Evolutionary conservation across 169 alveolate genomes (phyloP), one percentile per base, ranked within the genome.

Genomic region (Plasmodium fragile): DNA sequence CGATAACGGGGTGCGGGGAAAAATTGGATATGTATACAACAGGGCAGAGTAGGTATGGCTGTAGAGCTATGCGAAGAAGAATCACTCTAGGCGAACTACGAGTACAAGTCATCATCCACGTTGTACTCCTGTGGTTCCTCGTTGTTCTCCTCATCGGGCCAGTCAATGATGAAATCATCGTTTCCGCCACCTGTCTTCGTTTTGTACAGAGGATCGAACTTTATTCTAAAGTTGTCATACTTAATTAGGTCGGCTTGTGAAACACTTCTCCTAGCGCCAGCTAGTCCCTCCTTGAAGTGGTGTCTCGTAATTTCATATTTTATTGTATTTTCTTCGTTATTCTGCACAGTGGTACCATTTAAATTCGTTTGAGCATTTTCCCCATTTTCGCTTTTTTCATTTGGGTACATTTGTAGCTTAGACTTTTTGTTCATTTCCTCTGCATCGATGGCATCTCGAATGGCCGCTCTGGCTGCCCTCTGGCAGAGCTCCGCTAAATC

Each of bases 381-480:
- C 77, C 83, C 59, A 81, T 95, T 97, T 95, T 95, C 78, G 36
- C 78, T 18, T 10, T 81, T 81, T 13, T 36, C 78, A n/a, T 82
- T 82, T 6, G 96, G 95, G 52, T 90, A 69, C 92, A 94, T 77
- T 83, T 92, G 92, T n/a, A 94, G 92, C 18, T 96, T 94, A 16
- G 95, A 77, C 52, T 83, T 82, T 78, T 95, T 94, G 52, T 96
- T 95, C 95, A 92, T 91, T 80, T 96, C 98, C 45, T 97, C 98
- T 28, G 95, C 96, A 83, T 96, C 97, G 79, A 98, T 97, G 22
- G 99, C 99, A 93, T 99, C 99, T 93, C 99, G 98, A 82, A 99
- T 99, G 11, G 99, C 99, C n/a, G 99, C 99, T 95, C 99, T 98
- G 25, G 99, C 99, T 3, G 99, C 99, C 79, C 99, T 97, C 92